These are phyloP conservation scores for Eimeria sp. DNA, from an alignment of 169 alveolate genomes.

Conservation along the genomic window DNA sequence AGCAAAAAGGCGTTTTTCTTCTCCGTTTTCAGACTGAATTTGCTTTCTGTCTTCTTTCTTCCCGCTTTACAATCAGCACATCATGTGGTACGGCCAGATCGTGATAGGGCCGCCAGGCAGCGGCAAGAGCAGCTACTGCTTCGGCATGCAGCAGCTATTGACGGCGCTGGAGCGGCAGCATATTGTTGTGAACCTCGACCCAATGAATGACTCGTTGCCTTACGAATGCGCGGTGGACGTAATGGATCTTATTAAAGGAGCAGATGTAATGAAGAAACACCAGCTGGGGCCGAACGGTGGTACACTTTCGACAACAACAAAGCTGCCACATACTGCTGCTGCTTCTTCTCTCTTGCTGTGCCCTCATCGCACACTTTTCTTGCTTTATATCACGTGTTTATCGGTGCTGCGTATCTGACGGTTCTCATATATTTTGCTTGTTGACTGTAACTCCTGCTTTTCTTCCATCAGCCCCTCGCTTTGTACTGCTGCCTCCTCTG, in stretches of 20 bases:
- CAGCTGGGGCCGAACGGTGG: constrained; percentile 98
- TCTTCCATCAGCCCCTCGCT: no score
- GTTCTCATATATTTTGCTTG: no score
- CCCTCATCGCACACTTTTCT: not conserved
- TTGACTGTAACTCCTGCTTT: not conserved
- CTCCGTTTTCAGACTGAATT: not conserved
- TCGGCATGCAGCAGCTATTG: constrained; percentile 94
- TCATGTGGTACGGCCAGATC: constrained; percentile 93
- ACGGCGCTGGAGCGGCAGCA: constrained; percentile 89
- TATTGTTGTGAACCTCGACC: constrained; percentile 95
- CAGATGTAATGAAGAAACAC: constrained; percentile 92
- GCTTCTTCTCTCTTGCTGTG: not conserved
- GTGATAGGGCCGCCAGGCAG: constrained; percentile 98
- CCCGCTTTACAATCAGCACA: not conserved
- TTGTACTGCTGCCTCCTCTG: not conserved
- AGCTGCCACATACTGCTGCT: not conserved
- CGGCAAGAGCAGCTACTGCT: constrained; percentile 97
- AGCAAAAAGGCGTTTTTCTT: no score
- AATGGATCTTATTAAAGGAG: constrained; percentile 93
- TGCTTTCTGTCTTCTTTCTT: constrained; percentile 37
- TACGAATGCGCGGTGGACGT: constrained; percentile 94
- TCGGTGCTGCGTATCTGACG: no score
- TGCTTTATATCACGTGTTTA: no score
- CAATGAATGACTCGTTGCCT: constrained; percentile 94
- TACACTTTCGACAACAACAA: not conserved